phyloP scores from a whole-genome alignment of 2,329 filamentous ascomycete genomes.

The Fonsecaea pedrosoi region DNA sequence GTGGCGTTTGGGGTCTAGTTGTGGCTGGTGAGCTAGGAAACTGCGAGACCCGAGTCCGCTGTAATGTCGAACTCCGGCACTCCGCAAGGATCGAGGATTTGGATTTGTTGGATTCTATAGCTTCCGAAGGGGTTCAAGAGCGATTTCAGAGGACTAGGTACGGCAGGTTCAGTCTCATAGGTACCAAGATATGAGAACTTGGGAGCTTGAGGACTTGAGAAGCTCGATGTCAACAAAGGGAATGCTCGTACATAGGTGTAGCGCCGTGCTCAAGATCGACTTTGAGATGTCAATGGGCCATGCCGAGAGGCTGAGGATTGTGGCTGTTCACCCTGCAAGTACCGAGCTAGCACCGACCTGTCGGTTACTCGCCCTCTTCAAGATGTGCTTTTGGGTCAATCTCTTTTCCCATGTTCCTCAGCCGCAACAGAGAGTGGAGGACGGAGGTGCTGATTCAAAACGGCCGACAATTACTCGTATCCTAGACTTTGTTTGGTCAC shows the following conservation, averaged over 20 bases:
- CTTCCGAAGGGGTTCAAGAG: background rate
- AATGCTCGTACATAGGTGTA: no score
- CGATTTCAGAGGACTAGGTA: background rate
- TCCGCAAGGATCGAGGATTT: background rate
- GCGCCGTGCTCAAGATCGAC: background rate
- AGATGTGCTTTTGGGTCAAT: background rate
- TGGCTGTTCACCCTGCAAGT: background rate
- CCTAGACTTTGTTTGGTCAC: background rate
- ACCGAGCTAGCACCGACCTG: background rate
- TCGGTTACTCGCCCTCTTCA: background rate
- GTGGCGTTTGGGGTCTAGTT: background rate
- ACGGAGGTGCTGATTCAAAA: background rate
- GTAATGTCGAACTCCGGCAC: background rate
- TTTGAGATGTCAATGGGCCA: background rate
- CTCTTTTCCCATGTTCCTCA: background rate
- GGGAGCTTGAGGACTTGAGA: background rate
- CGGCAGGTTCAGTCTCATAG: background rate
- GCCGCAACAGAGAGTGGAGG: background rate
- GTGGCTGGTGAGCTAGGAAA: conserved; percentile 1
- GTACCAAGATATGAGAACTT: background rate
- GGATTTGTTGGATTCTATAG: background rate
- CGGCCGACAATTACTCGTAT: background rate
- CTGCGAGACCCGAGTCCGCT: background rate
- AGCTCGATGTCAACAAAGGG: background rate
- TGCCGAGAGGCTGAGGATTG: background rate